Evolutionary conservation across 371 early-diverging fungal genomes (phyloP), one percentile per base, ranked within the genome.

Genomic region (Dentiscutata heterogama): DNA sequence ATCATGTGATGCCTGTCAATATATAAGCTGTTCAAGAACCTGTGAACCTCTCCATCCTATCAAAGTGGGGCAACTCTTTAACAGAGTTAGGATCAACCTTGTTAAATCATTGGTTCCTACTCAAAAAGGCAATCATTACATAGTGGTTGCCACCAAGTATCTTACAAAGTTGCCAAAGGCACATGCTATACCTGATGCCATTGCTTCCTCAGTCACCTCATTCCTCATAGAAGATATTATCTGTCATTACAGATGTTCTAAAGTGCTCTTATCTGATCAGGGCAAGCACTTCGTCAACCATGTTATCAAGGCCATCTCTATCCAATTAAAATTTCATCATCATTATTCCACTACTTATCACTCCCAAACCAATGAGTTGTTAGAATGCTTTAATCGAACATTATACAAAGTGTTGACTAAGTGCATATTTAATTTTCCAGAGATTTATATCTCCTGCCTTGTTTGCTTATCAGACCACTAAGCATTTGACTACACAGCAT

Each of bases 81-180:
- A 85, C 18, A 58, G 83, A 25, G 83, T n/a, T 86, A 75, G 81
- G 83, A 1, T 53, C 88, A 2, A 88, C 89, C 53, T 84, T 86
- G 25, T 82, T n/a, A n/a, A n/a, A n/a, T n/a, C n/a, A n/a, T n/a
- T 91, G 50, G 89, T 87, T 8, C 84, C 79, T 7, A 84, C 85
- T 0, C 22, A 72, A 13, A 14, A 74, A 0, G 85, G 86, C 0
- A 89, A 89, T 73, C 78, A 61, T 5, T 88, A 84, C 83, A 88
- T 91, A 5, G 29, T 90, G 0, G 82, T 86, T 0, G 88, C 88
- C 6, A 85, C 87, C 35, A 89, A 91, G 60, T 77, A 85, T 46
- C 80, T 81, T 0, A 88, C 88, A 3, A 82, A 82, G 46, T 89
- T 88, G 88, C 80, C 85, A 0, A 56, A 87, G 3, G 88, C 89